Evolutionary conservation across 1,284 basidiomycete genomes (phyloP).

Genomic region (Prillingera fragicola): DNA sequence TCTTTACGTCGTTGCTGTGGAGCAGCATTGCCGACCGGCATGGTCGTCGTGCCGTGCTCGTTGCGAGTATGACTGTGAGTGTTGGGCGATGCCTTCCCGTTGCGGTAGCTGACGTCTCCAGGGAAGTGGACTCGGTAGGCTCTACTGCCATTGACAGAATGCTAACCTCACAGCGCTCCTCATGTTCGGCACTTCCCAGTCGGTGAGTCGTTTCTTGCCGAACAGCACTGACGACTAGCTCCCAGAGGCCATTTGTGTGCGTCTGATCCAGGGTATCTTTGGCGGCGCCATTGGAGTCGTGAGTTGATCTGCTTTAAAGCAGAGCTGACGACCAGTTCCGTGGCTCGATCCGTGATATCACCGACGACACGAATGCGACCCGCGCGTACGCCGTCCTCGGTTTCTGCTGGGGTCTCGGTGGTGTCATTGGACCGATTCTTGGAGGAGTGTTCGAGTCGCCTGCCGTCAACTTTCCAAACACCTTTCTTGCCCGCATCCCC

Average conservation of each 20-base stretch:
- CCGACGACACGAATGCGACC: constrained; percentile 74
- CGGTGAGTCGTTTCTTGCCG: constrained; percentile 37
- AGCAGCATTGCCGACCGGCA: constrained; percentile 89
- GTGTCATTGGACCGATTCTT: constrained; percentile 59
- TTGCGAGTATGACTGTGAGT: constrained; percentile 77
- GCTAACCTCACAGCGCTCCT: constrained; percentile 50
- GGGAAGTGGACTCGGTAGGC: constrained; percentile 40
- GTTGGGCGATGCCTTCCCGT: constrained; percentile 39
- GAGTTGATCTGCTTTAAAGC: constrained; percentile 34
- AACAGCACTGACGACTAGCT: constrained; percentile 45
- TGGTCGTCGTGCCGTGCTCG: constrained; percentile 76
- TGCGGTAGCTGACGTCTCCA: constrained; percentile 13
- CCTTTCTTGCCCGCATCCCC: constrained; percentile 57
- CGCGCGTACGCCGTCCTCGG: constrained; percentile 90
- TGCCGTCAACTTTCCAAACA: constrained; percentile 71
- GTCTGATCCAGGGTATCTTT: constrained; percentile 92
- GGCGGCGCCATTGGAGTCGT: constrained; percentile 91
- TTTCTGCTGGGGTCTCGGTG: constrained; percentile 94
- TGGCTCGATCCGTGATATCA: constrained; percentile 80
- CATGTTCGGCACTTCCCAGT: constrained; percentile 78
- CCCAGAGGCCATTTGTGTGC: constrained; percentile 75
- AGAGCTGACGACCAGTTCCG: constrained; percentile 54
- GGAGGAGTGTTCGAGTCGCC: constrained; percentile 83
- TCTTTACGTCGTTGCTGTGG: constrained; percentile 88
- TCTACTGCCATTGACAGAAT: background rate